Conservation (phyloP, 768 basidiomycete genomes). For the Kwoniella bestiolae region DNA sequence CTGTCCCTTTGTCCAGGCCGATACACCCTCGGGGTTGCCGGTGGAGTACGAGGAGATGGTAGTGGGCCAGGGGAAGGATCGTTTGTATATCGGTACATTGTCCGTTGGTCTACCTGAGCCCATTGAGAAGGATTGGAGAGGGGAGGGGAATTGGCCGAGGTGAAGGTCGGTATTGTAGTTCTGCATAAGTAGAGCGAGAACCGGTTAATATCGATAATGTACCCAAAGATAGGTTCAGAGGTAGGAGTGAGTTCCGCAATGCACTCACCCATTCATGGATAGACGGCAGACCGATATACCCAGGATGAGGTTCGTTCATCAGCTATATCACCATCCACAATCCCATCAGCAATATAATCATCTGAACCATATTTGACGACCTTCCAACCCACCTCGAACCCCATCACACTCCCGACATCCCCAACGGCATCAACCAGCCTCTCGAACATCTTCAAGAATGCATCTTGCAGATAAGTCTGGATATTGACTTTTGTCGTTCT, state of each 20-base stretch:
- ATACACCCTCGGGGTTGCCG: slow-evolving; percentile 65
- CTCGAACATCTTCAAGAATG: slow-evolving; percentile 79
- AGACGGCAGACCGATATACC: slow-evolving; percentile 81
- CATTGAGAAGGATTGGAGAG: slow-evolving; percentile 87
- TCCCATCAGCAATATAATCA: neutral
- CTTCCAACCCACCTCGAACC: slow-evolving; percentile 85
- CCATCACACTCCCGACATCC: slow-evolving; percentile 76
- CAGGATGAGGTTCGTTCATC: slow-evolving; percentile 93
- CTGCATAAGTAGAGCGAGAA: slow-evolving; percentile 30
- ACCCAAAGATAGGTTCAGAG: no score
- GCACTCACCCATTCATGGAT: slow-evolving; percentile 71
- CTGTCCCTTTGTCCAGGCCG: slow-evolving; percentile 69
- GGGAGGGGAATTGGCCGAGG: slow-evolving; percentile 70
- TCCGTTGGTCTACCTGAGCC: slow-evolving; percentile 81
- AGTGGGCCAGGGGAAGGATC: slow-evolving; percentile 89
- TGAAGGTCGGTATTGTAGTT: slow-evolving; percentile 96
- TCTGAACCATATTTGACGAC: no score
- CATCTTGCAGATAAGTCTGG: slow-evolving; percentile 79
- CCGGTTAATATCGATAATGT: no score
- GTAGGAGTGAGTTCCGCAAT: neutral
- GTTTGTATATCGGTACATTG: slow-evolving; percentile 73
- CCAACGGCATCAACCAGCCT: slow-evolving; percentile 70
- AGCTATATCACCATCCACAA: slow-evolving; percentile 63
- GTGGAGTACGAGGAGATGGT: slow-evolving; percentile 65
- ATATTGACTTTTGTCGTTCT: slow-evolving; percentile 65